These are phyloP conservation scores for Fusarium sacchari DNA, from an alignment of 2,329 filamentous ascomycete genomes.

Conservation along the genomic window DNA sequence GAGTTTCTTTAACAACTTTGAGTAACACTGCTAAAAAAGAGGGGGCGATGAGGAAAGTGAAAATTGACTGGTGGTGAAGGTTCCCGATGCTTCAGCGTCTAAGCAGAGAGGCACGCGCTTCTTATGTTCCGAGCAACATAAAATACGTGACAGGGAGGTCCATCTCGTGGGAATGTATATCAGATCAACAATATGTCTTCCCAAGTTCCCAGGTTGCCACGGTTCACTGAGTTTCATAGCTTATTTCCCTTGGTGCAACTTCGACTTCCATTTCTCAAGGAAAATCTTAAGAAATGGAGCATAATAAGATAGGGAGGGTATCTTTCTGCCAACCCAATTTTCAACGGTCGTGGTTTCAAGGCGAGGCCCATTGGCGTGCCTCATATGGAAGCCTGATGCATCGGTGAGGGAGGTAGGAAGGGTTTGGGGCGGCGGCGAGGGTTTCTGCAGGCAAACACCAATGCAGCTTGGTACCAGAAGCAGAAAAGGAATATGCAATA, in stretches of 20 bases:
- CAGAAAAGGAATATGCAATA: constrained; percentile 21
- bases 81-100: neutral
- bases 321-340: constrained; percentile 1
- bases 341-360: neutral
- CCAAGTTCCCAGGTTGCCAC: neutral
- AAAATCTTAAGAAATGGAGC: neutral
- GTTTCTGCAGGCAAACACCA: constrained; percentile 37
- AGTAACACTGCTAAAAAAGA: too few relatives aligned
- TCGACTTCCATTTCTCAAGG: neutral
- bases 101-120: neutral
- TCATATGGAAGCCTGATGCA: constrained; percentile 10
- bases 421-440: constrained; percentile 2
- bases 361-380: constrained; percentile 10
- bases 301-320: neutral
- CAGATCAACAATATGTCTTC: neutral
- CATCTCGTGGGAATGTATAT: neutral
- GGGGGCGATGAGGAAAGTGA: neutral
- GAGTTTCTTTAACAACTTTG: neutral
- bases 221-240: neutral
- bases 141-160: neutral
- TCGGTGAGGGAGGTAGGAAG: constrained; percentile 29
- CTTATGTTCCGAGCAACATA: neutral
- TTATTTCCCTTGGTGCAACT: neutral
- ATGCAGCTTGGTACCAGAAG: constrained; percentile 32
- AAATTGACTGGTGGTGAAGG: neutral